Evolutionary conservation across 208 protist genomes (phyloP).

Genomic region (Acanthamoeba triangularis): DNA sequence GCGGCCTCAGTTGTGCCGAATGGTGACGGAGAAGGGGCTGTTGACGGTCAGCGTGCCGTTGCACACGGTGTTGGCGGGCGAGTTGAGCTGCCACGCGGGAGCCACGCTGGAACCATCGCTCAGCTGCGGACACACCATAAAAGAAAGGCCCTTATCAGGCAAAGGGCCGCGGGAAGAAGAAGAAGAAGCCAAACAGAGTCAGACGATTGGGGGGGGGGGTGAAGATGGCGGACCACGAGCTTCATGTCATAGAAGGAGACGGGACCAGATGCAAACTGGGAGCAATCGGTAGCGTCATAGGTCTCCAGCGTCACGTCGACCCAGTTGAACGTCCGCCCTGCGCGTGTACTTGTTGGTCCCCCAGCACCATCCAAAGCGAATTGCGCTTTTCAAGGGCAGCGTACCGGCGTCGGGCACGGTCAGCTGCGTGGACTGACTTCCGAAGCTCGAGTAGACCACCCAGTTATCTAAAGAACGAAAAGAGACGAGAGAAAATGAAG

Average conservation of each 20-base stretch:
- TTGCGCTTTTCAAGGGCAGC: too few species aligned
- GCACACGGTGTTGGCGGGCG: neutral
- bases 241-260: neutral
- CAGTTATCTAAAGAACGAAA: neutral
- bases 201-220: too few species aligned
- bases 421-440: neutral
- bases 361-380: too few species aligned
- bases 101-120: neutral
- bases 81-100: neutral
- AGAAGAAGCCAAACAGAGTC: too few species aligned
- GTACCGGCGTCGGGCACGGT: neutral
- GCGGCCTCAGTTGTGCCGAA: neutral
- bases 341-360: too few species aligned
- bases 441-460: neutral
- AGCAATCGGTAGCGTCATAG: neutral
- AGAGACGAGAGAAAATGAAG: neutral
- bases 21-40: neutral
- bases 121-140: neutral
- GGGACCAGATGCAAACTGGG: neutral
- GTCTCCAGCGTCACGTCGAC: neutral
- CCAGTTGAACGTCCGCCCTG: neutral
- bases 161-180: too few species aligned
- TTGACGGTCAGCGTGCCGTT: neutral
- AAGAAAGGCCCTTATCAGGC: too few species aligned
- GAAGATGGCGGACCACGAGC: neutral